These are phyloP conservation scores for Paramicrosporidium saccamoebae DNA, from an alignment of 371 early-diverging fungal species.

Conservation along the genomic window DNA sequence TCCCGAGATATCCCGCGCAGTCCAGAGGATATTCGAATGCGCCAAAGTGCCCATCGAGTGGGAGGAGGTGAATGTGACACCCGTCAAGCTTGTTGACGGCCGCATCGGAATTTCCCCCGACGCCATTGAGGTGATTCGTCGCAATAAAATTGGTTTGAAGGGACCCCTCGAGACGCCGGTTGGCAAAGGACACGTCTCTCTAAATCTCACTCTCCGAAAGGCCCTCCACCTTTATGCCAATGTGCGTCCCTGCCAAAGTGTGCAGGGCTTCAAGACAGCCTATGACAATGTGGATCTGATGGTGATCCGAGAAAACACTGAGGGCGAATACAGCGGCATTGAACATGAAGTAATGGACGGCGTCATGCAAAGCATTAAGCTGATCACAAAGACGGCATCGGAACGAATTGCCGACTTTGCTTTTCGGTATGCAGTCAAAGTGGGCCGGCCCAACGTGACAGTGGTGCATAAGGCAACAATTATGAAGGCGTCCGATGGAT, in stretches of 20 bases:
- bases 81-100: conserved; percentile 57
- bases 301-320: conserved; percentile 93
- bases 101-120: conserved; percentile 70
- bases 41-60: conserved; percentile 78
- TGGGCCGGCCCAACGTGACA: conserved; percentile 67
- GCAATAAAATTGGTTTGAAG: conserved; percentile 84
- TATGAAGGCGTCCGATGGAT: conserved; percentile 81
- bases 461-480: conserved; percentile 90
- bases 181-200: conserved; percentile 90
- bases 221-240: conserved; percentile 93
- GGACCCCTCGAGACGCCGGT: conserved; percentile 88
- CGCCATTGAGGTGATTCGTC: conserved; percentile 56
- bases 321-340: conserved; percentile 94
- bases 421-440: conserved; percentile 60
- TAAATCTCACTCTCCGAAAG: conserved; percentile 83
- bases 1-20: conserved; percentile 79
- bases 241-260: conserved; percentile 81
- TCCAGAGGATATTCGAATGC: conserved; percentile 64
- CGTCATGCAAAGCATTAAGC: conserved; percentile 90
- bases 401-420: conserved; percentile 74
- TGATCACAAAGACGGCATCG: conserved; percentile 80
- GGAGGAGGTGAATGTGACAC: conserved; percentile 84
- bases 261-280: conserved; percentile 73
- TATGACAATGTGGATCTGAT: conserved; percentile 88
- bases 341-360: conserved; percentile 84